Evolutionary conservation across 257 asterid species (phyloP), one percentile per base, ranked within the genome.

Genomic region (Plantago elongata): DNA sequence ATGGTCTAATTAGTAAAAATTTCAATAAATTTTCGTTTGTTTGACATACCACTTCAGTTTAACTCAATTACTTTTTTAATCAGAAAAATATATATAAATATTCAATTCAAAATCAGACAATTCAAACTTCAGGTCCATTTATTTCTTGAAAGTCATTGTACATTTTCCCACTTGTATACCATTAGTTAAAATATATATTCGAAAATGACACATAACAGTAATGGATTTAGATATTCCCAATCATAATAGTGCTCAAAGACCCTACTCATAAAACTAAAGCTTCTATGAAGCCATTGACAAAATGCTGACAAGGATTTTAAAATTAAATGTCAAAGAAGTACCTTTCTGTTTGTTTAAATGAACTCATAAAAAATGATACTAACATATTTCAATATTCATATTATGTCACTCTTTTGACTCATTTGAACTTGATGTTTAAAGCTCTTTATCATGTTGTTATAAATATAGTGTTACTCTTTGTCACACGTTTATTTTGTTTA

Each of bases 131-230:
- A n/a, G n/a, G n/a, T n/a, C n/a, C n/a, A n/a, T n/a, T n/a, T n/a
- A 22, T 2, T 22, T 22, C 27, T 22, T 22, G 27, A 22, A 22
- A 22, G 27, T 22, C 27, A 22, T 2, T 22, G 2, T 22, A 22
- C 27, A 22, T 22, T 22, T 22, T 22, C 18, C 54, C 1, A 40
- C 11, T 22, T 15, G 30, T 51, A 7, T 30, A 47, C 18, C n/a
- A 42, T n/a, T 8, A 27, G 30, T 51, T 22, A 37, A 47, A 45
- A 1, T 49, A 54, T 51, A 49, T 57, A 16, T 62, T 8, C 11
- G 46, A 55, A 66, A 60, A 52, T 22, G 79, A 74, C 68, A 61
- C 45, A 13, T 51, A 69, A 65, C 75, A 61, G 54, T 45, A 62
- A 56, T 65, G 45, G 51, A 3, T 61, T 47, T 42, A 52, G 55